Percentiles rank a stretch among this genome's conserved stretches.
phyloP scores from a whole-genome alignment of 2,329 filamentous ascomycete species.

The Scortechinia acanthostroma region DNA sequence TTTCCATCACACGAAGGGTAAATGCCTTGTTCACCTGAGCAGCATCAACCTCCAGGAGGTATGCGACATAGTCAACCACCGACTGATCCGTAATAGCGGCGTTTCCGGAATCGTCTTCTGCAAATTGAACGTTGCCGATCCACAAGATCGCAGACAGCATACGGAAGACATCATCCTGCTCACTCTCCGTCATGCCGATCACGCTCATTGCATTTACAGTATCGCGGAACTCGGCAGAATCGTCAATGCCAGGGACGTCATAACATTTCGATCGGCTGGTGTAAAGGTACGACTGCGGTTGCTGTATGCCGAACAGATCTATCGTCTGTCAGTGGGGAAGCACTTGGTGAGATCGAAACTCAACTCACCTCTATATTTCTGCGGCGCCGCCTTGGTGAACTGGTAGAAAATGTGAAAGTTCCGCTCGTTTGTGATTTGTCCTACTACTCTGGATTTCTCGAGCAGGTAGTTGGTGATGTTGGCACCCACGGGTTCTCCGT shows the following conservation, averaged over 20 bases:
- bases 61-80: constrained; percentile 89
- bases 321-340: too few relatives aligned
- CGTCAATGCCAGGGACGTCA: constrained; percentile 89
- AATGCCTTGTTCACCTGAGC: constrained; percentile 77
- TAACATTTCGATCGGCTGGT: constrained; percentile 91
- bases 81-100: constrained; percentile 81
- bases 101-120: constrained; percentile 82
- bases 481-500: constrained; percentile 87
- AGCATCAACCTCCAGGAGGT: constrained; percentile 81
- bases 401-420: constrained; percentile 99
- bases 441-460: constrained; percentile 90
- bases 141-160: constrained; percentile 88
- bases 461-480: constrained; percentile 97
- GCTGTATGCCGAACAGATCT: constrained; percentile 79
- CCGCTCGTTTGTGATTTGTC: constrained; percentile 88
- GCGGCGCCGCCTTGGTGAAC: constrained; percentile 89
- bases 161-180: constrained; percentile 94
- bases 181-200: constrained; percentile 78
- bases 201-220: constrained; percentile 90
- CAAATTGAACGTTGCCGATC: constrained; percentile 89
- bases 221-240: constrained; percentile 79
- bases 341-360: too few relatives aligned
- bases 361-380: constrained; percentile 63
- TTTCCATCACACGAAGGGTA: constrained; percentile 77
- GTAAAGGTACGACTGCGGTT: constrained; percentile 86